Conservation (phyloP, 1,284 basidiomycete species). For the Ustilago xerochloae region DNA sequence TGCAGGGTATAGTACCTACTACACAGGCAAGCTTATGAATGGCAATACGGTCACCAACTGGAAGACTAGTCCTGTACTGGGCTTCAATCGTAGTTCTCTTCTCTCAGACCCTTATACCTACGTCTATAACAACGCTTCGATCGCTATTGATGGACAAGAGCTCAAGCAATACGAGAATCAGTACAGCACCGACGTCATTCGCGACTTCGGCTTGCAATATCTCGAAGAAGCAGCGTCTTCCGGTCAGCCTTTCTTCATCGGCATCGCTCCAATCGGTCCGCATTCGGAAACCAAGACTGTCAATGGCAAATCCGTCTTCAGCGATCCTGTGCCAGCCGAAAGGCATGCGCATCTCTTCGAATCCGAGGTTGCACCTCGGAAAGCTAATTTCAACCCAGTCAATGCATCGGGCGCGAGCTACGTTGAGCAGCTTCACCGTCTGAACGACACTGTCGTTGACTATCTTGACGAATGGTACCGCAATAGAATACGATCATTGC, state of each 20-base stretch:
- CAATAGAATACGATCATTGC: conserved; percentile 1
- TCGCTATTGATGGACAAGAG: background rate
- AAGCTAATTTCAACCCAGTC: conserved; percentile 2
- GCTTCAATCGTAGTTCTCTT: conserved; percentile 5
- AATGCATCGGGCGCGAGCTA: background rate
- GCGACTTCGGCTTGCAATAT: conserved; percentile 4
- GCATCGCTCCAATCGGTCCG: conserved; percentile 11
- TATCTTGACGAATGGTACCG: conserved; percentile 16
- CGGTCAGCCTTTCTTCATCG: conserved; percentile 9
- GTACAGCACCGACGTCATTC: conserved; percentile 8
- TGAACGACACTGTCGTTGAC: conserved; percentile 3
- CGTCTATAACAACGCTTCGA: conserved; percentile 9
- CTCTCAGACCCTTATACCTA: conserved; percentile 14
- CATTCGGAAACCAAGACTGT: background rate
- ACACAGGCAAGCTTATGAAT: conserved; percentile 16
- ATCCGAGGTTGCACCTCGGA: background rate
- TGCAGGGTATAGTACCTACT: conserved; percentile 10
- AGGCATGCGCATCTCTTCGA: conserved; percentile 1
- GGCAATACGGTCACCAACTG: conserved; percentile 10
- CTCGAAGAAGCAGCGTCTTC: conserved; percentile 3
- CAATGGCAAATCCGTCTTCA: background rate
- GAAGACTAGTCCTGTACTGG: conserved; percentile 1
- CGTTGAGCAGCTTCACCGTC: background rate
- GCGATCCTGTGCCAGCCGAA: background rate
- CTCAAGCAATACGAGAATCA: background rate